phyloP scores from a whole-genome alignment of 2,329 filamentous ascomycete genomes.

The Nothomitra cinnamomea region DNA sequence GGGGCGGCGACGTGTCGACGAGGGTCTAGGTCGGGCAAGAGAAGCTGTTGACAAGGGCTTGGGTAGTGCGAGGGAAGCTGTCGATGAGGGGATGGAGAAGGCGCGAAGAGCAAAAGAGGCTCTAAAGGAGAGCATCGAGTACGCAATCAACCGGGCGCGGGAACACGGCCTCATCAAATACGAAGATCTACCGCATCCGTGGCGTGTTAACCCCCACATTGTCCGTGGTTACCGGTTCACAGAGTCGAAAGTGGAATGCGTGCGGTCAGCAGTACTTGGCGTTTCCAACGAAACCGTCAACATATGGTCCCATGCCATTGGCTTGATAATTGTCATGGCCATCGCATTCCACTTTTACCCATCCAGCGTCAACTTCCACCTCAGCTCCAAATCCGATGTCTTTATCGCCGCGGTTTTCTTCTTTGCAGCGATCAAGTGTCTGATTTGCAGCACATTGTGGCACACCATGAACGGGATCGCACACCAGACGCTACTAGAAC shows the following conservation, averaged over 20 bases:
- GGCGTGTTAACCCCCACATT: constrained; percentile 92
- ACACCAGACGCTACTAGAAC: constrained; percentile 73
- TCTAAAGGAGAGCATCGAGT: constrained; percentile 69
- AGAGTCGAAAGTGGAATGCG: constrained; percentile 76
- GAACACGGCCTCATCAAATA: constrained; percentile 75
- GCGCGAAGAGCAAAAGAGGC: constrained; percentile 69
- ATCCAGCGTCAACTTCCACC: constrained; percentile 64
- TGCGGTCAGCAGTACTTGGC: constrained; percentile 57
- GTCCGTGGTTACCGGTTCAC: constrained; percentile 81
- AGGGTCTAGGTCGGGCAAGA: constrained; percentile 55
- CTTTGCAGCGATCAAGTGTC: constrained; percentile 84
- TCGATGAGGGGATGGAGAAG: constrained; percentile 66
- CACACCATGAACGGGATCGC: constrained; percentile 98
- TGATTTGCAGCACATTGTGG: constrained; percentile 92
- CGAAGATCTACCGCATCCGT: constrained; percentile 77
- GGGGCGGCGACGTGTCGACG: constrained; percentile 64
- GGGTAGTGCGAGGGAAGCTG: constrained; percentile 61
- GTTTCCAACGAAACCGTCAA: constrained; percentile 91
- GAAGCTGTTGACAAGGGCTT: constrained; percentile 67
- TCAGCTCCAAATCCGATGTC: constrained; percentile 76
- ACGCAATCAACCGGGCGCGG: constrained; percentile 56
- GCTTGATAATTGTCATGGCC: constrained; percentile 70
- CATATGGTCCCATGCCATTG: constrained; percentile 91
- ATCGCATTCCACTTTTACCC: constrained; percentile 96
- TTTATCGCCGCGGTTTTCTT: constrained; percentile 90